Evolutionary conservation across 805 yeast genomes (phyloP), one percentile per base, ranked within the genome.

Genomic region (Yarrowia sp.): DNA sequence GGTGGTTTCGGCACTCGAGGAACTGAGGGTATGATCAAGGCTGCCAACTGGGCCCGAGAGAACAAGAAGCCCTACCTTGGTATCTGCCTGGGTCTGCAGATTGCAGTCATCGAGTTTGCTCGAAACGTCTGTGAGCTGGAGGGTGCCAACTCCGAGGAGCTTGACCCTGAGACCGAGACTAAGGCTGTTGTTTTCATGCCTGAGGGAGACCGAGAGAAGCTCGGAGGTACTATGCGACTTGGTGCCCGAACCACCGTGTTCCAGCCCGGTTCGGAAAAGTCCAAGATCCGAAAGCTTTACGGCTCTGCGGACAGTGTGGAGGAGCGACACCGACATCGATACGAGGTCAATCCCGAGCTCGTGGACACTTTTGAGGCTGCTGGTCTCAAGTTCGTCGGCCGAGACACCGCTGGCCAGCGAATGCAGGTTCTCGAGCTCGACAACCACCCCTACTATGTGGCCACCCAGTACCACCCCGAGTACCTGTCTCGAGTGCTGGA

Each of bases 201-300:
- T 44, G 99, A 94, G 76, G 91, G 93, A 65, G 96, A 91, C 76
- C 93, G 91, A 79, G 85, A 88, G 68, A 90, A 90, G 74, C 82
- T 94, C 80, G 99, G 99, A 66, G 99, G 99, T 68, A 93, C 98
- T 58, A 94, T 94, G 99, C 87, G 99, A 80, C 82, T 94, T 68
- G 99, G 99, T 69, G 81, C 90, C 67, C 91, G 97, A 76, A 84
- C 92, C 67, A 91, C 98, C 38, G 83, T 81, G 66, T 94, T 94
- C 81, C 85, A 83, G 70, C 77, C 77, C 16, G 84, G 80, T 65
- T 76, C 88, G 51, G 86, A 86, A 66, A 78, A 85, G 82, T 82
- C 90, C 51, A 81, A 78, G 66, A 83, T 94, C 70, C 84, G 88
- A 75, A 81, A 84, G 76, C 79, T 93, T 61, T 93, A 93, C 73